Conservation (phyloP, 495 filamentous ascomycete genomes). For the Hypoxylon perforatum region DNA sequence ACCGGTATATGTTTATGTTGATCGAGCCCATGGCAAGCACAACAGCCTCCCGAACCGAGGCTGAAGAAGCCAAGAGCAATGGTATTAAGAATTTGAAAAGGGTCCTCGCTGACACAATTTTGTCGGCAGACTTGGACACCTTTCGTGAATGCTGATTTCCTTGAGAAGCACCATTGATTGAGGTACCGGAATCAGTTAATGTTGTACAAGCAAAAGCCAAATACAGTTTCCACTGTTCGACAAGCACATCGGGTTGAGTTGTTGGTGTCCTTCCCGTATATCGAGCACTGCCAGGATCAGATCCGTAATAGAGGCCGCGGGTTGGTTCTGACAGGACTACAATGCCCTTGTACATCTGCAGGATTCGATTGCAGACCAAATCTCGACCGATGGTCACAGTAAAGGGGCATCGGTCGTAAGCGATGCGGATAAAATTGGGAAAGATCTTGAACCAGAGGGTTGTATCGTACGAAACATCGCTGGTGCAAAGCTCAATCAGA, state of each 20-base stretch:
- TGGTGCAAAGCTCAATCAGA: constrained; percentile 92
- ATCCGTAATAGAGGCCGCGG: constrained; percentile 67
- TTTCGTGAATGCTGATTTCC: constrained; percentile 86
- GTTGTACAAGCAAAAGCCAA: constrained; percentile 97
- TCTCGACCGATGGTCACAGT: constrained; percentile 90
- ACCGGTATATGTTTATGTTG: constrained; percentile 94
- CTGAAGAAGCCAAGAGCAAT: constrained; percentile 78
- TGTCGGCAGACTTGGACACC: constrained; percentile 82
- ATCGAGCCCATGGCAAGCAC: constrained; percentile 92
- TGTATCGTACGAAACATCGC: constrained; percentile 93
- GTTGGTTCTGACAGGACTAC: constrained; percentile 78
- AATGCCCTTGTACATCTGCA: constrained; percentile 91
- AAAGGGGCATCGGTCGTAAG: constrained; percentile 89
- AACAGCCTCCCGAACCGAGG: constrained; percentile 87
- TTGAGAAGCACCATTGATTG: constrained; percentile 65
- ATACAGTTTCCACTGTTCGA: constrained; percentile 99
- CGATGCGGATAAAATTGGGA: constrained; percentile 91
- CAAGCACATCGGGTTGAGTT: constrained; percentile 83
- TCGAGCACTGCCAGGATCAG: constrained; percentile 56
- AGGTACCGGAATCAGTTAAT: constrained; percentile 81
- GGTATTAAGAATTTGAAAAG: constrained; percentile 93
- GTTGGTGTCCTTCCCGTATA: constrained; percentile 69
- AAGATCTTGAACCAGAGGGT: constrained; percentile 98
- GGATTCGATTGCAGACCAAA: constrained; percentile 87
- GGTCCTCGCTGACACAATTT: constrained; percentile 85